phyloP scores from a whole-genome alignment of 192 early-diverging fungal genomes.

The Umbelopsis ramanniana region DNA sequence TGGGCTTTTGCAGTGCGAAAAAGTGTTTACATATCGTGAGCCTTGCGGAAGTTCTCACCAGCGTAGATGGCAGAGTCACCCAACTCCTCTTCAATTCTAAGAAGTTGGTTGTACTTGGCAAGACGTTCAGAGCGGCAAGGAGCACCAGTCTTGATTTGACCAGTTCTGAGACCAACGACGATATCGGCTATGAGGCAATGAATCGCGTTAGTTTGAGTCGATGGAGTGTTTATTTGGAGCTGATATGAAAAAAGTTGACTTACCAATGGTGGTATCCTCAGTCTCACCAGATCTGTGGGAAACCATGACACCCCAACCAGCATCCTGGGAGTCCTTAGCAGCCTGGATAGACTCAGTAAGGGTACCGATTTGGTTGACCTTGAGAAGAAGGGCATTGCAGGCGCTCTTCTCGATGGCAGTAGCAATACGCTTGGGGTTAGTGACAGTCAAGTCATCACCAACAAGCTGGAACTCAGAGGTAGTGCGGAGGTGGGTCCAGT shows the following conservation, averaged over 20 bases:
- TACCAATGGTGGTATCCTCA: conserved; percentile 77
- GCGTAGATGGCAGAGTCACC: conserved; percentile 92
- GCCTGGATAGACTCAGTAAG: conserved; percentile 95
- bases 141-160: conserved; percentile 99
- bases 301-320: conserved; percentile 99
- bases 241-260: too few relatives aligned
- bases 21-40: conserved; percentile 58
- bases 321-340: conserved; percentile 72
- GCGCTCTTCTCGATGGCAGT: conserved; percentile 94
- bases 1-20: neutral
- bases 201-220: neutral
- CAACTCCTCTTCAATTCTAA: conserved; percentile 97
- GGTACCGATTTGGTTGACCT: conserved; percentile 99
- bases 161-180: conserved; percentile 92
- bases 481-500: conserved; percentile 81
- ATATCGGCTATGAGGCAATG: conserved; percentile 89
- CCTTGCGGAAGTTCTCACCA: conserved; percentile 88
- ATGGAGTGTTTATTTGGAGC: too few relatives aligned
- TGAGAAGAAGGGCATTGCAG: conserved; percentile 93
- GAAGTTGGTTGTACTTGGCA: conserved; percentile 99
- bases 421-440: conserved; percentile 92
- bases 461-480: conserved; percentile 57
- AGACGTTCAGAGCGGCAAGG: conserved; percentile 97
- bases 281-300: conserved; percentile 99
- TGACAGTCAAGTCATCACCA: conserved; percentile 97